These are phyloP conservation scores for Scheffersomyces titani DNA, from an alignment of 1,139 yeast genomes.

Conservation along the genomic window DNA sequence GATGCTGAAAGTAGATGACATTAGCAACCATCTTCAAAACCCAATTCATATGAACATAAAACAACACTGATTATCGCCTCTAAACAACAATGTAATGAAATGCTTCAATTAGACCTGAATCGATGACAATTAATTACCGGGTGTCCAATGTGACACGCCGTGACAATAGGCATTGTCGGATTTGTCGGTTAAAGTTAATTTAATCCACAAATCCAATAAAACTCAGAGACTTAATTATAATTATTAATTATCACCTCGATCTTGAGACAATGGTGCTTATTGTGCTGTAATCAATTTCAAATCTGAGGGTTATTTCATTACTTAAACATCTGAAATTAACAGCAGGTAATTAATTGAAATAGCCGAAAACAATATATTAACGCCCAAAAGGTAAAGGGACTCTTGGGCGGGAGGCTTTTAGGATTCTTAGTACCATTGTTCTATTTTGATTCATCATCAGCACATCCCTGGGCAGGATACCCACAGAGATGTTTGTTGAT, in stretches of 20 bases:
- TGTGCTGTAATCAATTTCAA: background rate
- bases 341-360: background rate
- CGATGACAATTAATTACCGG: background rate
- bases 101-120: background rate
- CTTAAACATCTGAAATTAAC: background rate
- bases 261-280: background rate
- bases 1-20: too few species aligned
- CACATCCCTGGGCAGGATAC: too few species aligned
- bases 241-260: background rate
- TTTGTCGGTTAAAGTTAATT: background rate
- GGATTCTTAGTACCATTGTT: too few species aligned
- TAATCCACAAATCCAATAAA: background rate
- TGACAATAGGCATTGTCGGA: too few species aligned
- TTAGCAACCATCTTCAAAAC: background rate
- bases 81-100: background rate
- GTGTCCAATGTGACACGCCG: background rate
- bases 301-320: background rate
- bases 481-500: too few species aligned
- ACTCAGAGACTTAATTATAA: too few species aligned
- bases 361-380: background rate
- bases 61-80: background rate
- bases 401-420: too few species aligned
- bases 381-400: too few species aligned
- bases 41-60: background rate
- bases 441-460: too few species aligned